phyloP scores from a whole-genome alignment of 768 basidiomycete species.

The Gyrodon lividus region DNA sequence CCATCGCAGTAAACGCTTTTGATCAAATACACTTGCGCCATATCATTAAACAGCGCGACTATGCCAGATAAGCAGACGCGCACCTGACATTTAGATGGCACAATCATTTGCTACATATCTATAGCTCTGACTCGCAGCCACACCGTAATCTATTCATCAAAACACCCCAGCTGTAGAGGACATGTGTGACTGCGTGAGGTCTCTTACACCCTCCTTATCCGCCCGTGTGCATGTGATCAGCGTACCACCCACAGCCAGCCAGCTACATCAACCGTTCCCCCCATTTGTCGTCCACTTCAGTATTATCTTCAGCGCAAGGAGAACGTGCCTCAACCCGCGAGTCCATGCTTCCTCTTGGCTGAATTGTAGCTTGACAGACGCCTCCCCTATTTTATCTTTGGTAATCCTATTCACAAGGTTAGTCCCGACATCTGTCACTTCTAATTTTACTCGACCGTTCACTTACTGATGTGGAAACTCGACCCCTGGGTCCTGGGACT shows the following conservation, averaged over 20 bases:
- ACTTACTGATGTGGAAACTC: conserved; percentile 89
- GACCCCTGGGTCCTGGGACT: conserved; percentile 63
- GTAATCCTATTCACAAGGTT: conserved; percentile 53
- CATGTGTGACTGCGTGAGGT: too few relatives aligned
- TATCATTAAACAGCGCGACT: too few relatives aligned
- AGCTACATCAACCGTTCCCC: conserved; percentile 50
- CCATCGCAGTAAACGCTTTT: too few relatives aligned
- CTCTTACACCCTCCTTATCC: neutral
- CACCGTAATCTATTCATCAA: too few relatives aligned
- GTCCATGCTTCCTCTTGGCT: conserved; percentile 97
- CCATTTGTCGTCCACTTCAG: conserved; percentile 86
- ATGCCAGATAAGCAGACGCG: too few relatives aligned
- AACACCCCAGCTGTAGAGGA: too few relatives aligned
- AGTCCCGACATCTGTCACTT: neutral
- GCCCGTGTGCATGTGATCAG: neutral
- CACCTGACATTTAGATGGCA: too few relatives aligned
- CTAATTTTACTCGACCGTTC: neutral
- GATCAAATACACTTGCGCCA: too few relatives aligned
- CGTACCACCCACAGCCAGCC: neutral
- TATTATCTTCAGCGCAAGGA: conserved; percentile 84
- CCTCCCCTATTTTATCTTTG: conserved; percentile 95
- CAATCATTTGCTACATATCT: too few relatives aligned
- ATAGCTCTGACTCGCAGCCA: too few relatives aligned
- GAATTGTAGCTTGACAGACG: conserved; percentile 91
- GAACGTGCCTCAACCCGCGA: conserved; percentile 84